Percentiles rank a stretch among this genome's conserved stretches.
phyloP scores from a whole-genome alignment of 2,329 filamentous ascomycete genomes.

The Colletotrichum sp. region DNA sequence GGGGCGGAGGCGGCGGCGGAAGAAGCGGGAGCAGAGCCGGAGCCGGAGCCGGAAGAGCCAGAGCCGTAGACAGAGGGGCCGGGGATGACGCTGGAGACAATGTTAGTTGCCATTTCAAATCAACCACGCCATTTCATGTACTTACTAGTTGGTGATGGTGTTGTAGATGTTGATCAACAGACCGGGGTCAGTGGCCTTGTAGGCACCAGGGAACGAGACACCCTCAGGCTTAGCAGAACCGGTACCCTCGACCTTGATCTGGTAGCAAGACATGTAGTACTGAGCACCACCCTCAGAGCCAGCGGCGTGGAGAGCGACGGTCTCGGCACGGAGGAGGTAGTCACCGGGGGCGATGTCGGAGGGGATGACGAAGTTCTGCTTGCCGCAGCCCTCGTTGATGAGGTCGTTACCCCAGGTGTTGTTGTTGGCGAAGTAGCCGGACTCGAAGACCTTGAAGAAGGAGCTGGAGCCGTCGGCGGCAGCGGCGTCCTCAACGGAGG shows the following conservation, averaged over 20 bases:
- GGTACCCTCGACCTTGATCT: slow-evolving; percentile 28
- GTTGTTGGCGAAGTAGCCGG: slow-evolving; percentile 33
- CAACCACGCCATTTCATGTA: neutral
- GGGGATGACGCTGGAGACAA: slow-evolving; percentile 1
- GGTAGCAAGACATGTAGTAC: slow-evolving; percentile 39
- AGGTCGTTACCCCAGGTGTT: slow-evolving; percentile 23
- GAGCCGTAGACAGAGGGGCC: slow-evolving; percentile 23
- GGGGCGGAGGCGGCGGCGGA: neutral
- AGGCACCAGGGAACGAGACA: slow-evolving; percentile 23
- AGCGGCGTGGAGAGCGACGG: slow-evolving; percentile 55
- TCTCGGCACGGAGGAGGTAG: slow-evolving; percentile 59
- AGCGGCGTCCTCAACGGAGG: slow-evolving; percentile 50
- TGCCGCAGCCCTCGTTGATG: slow-evolving; percentile 22
- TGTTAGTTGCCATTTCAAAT: neutral
- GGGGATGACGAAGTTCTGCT: slow-evolving; percentile 39
- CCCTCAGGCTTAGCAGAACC: slow-evolving; percentile 25
- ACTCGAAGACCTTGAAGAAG: slow-evolving; percentile 59
- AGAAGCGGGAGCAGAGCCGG: slow-evolving; percentile 1
- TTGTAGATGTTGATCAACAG: slow-evolving; percentile 47
- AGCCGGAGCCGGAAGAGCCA: slow-evolving; percentile 20
- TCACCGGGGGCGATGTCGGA: slow-evolving; percentile 51
- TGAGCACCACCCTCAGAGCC: slow-evolving; percentile 40
- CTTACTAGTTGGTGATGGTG: slow-evolving; percentile 14
- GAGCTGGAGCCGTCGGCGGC: slow-evolving; percentile 44
- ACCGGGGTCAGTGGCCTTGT: slow-evolving; percentile 41